Conservation (phyloP, 1,139 yeast genomes). For the Entelexis paramagnoliae region DNA sequence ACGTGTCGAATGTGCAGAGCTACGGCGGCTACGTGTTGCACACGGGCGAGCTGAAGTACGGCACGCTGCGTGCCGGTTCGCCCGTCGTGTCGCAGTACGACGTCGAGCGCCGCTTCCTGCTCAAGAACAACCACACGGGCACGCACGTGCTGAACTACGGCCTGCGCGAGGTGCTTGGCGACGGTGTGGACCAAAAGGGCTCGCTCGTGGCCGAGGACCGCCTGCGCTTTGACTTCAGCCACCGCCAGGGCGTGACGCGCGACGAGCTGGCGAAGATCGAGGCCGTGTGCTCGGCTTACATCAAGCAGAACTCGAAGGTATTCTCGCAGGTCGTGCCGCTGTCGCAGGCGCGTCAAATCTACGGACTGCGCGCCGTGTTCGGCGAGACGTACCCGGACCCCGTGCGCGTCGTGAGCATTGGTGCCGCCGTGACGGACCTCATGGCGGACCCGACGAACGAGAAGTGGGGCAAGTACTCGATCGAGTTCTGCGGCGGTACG, state of each 20-base stretch:
- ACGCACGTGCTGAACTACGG: slow-evolving; percentile 91
- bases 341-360: slow-evolving; percentile 57
- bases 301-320: slow-evolving; percentile 60
- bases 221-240: slow-evolving; percentile 89
- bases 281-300: slow-evolving; percentile 57
- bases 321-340: slow-evolving; percentile 76
- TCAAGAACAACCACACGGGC: slow-evolving; percentile 96
- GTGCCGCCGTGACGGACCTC: slow-evolving; percentile 76
- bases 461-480: slow-evolving; percentile 67
- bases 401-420: slow-evolving; percentile 93
- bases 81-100: slow-evolving; percentile 78
- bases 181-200: slow-evolving; percentile 88
- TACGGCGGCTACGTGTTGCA: slow-evolving; percentile 94
- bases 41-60: slow-evolving; percentile 78
- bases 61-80: slow-evolving; percentile 56
- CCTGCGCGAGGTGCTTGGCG: slow-evolving; percentile 75
- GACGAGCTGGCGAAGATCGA: slow-evolving; percentile 70
- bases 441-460: slow-evolving; percentile 56
- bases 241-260: slow-evolving; percentile 63
- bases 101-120: slow-evolving; percentile 91
- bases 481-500: slow-evolving; percentile 99
- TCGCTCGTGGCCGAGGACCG: slow-evolving; percentile 93
- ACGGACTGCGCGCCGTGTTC: slow-evolving; percentile 91
- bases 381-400: slow-evolving; percentile 99
- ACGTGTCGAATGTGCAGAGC: slow-evolving; percentile 80